phyloP scores from a whole-genome alignment of 331 rosid genomes.

The Malus hybrid region DNA sequence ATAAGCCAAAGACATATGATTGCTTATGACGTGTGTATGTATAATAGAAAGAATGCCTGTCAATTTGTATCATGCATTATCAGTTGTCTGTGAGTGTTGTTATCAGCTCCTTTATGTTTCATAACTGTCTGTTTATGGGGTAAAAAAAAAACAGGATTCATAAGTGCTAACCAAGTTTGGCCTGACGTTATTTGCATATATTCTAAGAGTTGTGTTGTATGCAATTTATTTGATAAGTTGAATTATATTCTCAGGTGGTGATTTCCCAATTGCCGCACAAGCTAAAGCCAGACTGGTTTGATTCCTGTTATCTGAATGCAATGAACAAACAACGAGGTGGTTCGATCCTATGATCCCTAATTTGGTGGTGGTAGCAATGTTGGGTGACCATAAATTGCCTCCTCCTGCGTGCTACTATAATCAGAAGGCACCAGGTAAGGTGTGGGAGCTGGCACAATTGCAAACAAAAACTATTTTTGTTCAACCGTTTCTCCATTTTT shows the following conservation, averaged over 20 bases:
- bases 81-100: neutral
- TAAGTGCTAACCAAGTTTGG: neutral
- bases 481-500: neutral
- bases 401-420: neutral
- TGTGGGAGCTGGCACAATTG: neutral
- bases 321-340: neutral
- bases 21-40: too few species aligned
- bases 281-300: neutral
- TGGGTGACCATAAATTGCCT: neutral
- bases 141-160: neutral
- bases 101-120: conserved; percentile 7
- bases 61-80: neutral
- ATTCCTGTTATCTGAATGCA: neutral
- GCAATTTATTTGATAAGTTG: neutral
- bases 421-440: neutral
- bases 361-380: neutral
- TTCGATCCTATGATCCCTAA: neutral
- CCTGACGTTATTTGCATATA: neutral
- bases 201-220: neutral
- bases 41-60: neutral
- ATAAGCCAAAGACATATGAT: too few species aligned
- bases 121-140: neutral
- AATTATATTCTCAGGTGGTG: neutral
- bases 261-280: neutral
- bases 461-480: neutral